Base-by-base conservation (phyloP, 2,329 filamentous ascomycete species). In the Hymenoscyphus fraxineus region DNA sequence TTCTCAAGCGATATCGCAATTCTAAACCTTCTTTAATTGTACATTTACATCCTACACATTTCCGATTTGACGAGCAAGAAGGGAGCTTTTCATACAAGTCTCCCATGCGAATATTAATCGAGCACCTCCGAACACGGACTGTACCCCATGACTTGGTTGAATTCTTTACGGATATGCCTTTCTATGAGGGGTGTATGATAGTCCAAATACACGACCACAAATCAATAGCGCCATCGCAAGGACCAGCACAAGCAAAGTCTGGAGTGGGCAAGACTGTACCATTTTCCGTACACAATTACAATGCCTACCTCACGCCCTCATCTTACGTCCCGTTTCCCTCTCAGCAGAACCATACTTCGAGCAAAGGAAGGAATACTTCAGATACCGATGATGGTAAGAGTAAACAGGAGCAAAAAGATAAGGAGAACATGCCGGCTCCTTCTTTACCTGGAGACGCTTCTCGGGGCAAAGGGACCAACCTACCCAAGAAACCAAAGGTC, bases 101-200 rank as follows among this genome's bases (percentile, higher is more conserved):
- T 22, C 93, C 95, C 31, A 97, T 98, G 93, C 87, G 85, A 71
- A 78, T 91, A 19, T 83, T 89, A 70, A 81, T 91, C 59, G 88
- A 96, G 69, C 93, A 97, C 76, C 77, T 98, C 57, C 84, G 84
- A 69, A 81, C 80, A 54, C 86, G 89, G 64, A 96, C 92, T 0
- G 82, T 99, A 41, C 95, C 95, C 0, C 93, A 97, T 77, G 93
- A 97, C 71, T 86, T 98, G 75, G 80, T 98, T 12, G 87, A 90
- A 58, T 89, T 94, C 70, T 85, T 99, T 62, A 82, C 82, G 19
- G 86, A 87, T 22, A 89, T 97, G 15, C 83, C 84, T 10, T 98
- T 97, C 75, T 99, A 98, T 75, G 93, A 98, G 76, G 93, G 91
- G 39, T 97, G 94, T 74, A 83, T 99, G 64, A 98, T 99, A 70